A percentile compares a stretch with the other conserved stretches of the same genome.
Conservation (phyloP, 345 rosid genomes). For the Salix arbutifolia region DNA sequence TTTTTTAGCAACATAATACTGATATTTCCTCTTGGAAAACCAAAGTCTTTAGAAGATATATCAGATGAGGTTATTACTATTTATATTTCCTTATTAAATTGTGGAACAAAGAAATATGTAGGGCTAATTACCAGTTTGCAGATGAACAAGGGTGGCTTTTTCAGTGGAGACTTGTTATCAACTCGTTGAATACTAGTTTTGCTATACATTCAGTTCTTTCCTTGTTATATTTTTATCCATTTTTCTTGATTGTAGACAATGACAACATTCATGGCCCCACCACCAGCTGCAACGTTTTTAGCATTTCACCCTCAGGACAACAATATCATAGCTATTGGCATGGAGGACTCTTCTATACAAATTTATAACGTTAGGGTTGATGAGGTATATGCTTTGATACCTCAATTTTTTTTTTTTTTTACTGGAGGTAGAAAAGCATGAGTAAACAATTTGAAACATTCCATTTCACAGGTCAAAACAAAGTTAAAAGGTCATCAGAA, state of each 20-base stretch:
- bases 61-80: not conserved
- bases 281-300: constrained; percentile 75
- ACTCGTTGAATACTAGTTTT: not conserved
- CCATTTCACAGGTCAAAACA: constrained; percentile 48
- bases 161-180: not conserved
- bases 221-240: not conserved
- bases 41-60: not conserved
- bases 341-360: constrained; percentile 73
- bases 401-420: constrained; percentile 10
- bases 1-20: not conserved
- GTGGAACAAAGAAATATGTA: not conserved
- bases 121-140: not conserved
- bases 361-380: constrained; percentile 59
- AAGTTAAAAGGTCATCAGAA: constrained; percentile 80
- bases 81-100: not conserved
- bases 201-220: not conserved
- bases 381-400: constrained; percentile 43
- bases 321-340: constrained; percentile 76
- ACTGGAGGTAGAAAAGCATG: not conserved
- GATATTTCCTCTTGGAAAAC: not conserved
- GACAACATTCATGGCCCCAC: constrained; percentile 80
- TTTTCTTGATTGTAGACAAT: constrained; percentile 47
- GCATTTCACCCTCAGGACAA: constrained; percentile 77
- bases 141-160: not conserved
- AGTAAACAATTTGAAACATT: not conserved